Conservation (phyloP, 208 protist species). For the Porcisia deanei region DNA sequence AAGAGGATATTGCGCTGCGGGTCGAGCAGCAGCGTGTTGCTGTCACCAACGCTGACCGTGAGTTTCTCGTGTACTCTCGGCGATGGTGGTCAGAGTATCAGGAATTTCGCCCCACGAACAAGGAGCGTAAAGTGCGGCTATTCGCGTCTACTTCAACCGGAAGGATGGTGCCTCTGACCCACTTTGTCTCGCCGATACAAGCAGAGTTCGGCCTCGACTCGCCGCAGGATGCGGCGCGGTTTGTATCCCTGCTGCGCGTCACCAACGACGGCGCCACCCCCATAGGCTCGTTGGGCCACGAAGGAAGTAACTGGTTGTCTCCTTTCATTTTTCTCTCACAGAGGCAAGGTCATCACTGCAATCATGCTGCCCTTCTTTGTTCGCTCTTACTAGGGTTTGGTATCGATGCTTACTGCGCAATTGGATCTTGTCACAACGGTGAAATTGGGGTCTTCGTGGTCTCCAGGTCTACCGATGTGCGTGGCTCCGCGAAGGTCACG, state of each 20-base stretch:
- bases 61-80: constrained; percentile 92
- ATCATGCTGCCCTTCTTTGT: constrained; percentile 89
- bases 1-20: constrained; percentile 71
- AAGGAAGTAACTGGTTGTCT: constrained; percentile 59
- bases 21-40: constrained; percentile 79
- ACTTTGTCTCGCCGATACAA: constrained; percentile 85
- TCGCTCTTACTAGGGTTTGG: constrained; percentile 92
- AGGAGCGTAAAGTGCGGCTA: constrained; percentile 82
- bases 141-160: constrained; percentile 83
- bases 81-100: constrained; percentile 92
- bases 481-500: constrained; percentile 42
- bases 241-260: constrained; percentile 84
- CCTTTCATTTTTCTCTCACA: constrained; percentile 89
- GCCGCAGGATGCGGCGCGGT: constrained; percentile 84
- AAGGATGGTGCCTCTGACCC: constrained; percentile 85
- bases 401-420: constrained; percentile 86
- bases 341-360: constrained; percentile 75
- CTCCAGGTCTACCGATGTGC: constrained; percentile 35
- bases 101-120: constrained; percentile 56
- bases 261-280: constrained; percentile 40
- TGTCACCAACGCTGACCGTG: constrained; percentile 89
- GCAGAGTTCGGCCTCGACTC: constrained; percentile 73
- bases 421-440: constrained; percentile 55
- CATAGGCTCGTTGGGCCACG: constrained; percentile 29
- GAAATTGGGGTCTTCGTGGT: constrained; percentile 77